A percentile compares a stretch with the other conserved stretches of the same genome.
phyloP scores from a whole-genome alignment of 768 basidiomycete genomes.

The Boletus pseudo-olivaceus region DNA sequence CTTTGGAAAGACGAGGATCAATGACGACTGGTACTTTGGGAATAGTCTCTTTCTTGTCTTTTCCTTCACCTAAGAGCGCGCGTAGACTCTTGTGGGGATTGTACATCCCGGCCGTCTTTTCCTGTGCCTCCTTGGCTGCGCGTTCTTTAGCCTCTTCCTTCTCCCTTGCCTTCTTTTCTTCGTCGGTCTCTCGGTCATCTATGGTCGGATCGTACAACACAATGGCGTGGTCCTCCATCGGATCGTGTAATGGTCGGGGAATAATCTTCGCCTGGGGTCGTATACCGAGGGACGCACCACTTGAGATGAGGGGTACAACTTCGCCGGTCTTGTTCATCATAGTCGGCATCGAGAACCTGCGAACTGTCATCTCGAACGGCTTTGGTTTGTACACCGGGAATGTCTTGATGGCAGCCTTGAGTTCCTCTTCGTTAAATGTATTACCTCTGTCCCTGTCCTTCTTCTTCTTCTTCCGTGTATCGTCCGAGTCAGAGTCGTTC shows the following conservation, averaged over 20 bases:
- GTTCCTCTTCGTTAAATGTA: slow-evolving; percentile 60
- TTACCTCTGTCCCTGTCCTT: slow-evolving; percentile 58
- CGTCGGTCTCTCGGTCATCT: slow-evolving; percentile 87
- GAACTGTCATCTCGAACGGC: slow-evolving; percentile 58
- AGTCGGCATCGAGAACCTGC: slow-evolving; percentile 79
- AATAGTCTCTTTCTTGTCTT: slow-evolving; percentile 58
- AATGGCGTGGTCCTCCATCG: slow-evolving; percentile 97
- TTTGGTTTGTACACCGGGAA: slow-evolving; percentile 83
- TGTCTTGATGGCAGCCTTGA: slow-evolving; percentile 58
- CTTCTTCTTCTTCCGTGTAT: slow-evolving; percentile 54
- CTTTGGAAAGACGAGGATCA: slow-evolving; percentile 81
- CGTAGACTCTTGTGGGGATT: slow-evolving; percentile 93
- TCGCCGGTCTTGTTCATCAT: slow-evolving; percentile 74
- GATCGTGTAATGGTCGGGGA: slow-evolving; percentile 93
- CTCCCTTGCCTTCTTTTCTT: slow-evolving; percentile 71
- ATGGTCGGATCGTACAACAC: slow-evolving; percentile 96
- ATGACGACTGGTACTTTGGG: slow-evolving; percentile 96
- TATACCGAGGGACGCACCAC: slow-evolving; percentile 79
- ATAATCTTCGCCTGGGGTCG: slow-evolving; percentile 75
- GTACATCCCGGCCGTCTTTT: slow-evolving; percentile 69
- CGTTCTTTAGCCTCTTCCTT: slow-evolving; percentile 68
- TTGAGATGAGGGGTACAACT: slow-evolving; percentile 48
- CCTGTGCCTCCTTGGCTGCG: slow-evolving; percentile 59
- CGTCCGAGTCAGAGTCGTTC: slow-evolving; percentile 55
- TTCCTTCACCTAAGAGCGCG: slow-evolving; percentile 68